Conservation (phyloP, 176 grass and related monocot genomes). For the Bromus sterilis region DNA sequence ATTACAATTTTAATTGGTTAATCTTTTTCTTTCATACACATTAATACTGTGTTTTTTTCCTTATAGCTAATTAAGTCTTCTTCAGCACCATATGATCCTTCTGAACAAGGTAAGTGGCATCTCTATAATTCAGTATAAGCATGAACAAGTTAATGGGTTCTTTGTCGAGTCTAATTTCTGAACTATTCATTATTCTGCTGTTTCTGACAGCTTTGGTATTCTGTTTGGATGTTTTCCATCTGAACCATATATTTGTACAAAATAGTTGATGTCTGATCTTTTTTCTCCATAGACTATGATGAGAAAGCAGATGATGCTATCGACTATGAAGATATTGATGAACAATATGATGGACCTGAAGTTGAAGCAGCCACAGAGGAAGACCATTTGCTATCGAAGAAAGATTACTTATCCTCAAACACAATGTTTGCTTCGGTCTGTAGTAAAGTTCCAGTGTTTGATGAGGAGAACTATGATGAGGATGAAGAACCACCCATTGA, state of each 20-base stretch:
- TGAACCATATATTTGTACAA: neutral
- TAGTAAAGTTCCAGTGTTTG: slow-evolving; percentile 64
- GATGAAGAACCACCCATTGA: slow-evolving; percentile 60
- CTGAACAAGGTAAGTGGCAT: slow-evolving; percentile 75
- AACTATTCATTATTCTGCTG: neutral
- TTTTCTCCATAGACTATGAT: slow-evolving; percentile 71
- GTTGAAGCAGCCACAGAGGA: slow-evolving; percentile 76
- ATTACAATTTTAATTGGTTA: slow-evolving; percentile 6
- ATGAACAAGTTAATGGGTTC: neutral
- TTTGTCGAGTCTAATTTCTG: neutral
- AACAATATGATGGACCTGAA: slow-evolving; percentile 99
- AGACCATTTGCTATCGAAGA: slow-evolving; percentile 76
- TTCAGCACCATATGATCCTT: slow-evolving; percentile 65
- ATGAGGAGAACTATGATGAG: slow-evolving; percentile 86
- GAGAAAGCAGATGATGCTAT: slow-evolving; percentile 98
- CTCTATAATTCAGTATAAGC: slow-evolving; percentile 9
- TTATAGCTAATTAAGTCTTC: slow-evolving; percentile 84
- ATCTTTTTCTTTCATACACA: neutral
- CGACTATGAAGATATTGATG: slow-evolving; percentile 98
- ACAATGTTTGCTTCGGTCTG: slow-evolving; percentile 38
- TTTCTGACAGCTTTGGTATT: slow-evolving; percentile 4
- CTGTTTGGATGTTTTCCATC: neutral
- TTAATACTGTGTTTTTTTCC: slow-evolving; percentile 2
- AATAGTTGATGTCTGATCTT: slow-evolving; percentile 7
- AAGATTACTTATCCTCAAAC: slow-evolving; percentile 80